Evolutionary conservation across 2,329 filamentous ascomycete genomes (phyloP), one percentile per base, ranked within the genome.

Genomic region (Stylonectria norvegica): DNA sequence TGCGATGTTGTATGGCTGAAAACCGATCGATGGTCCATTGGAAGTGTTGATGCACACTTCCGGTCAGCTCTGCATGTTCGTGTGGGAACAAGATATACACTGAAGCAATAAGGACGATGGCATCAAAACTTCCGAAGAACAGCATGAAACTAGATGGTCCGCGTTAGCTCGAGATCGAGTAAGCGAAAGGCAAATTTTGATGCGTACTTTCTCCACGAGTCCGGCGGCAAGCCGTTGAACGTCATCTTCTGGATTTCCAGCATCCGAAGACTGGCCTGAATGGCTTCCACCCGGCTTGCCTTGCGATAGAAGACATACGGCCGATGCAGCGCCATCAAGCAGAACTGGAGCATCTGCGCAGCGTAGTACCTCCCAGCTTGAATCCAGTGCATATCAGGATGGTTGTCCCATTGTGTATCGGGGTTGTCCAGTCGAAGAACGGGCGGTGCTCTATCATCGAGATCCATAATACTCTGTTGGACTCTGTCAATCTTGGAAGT

Each of bases 41-140:
- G 48, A 79, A 80, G 49, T 81, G 76, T 51, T 77, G 74, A 7
- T 75, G 57, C 1, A 73, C 70, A 17, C 63, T 63, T 4, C 67
- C 61, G 0, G 75, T 54, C 18, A 74, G 59, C 18, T 75, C 72
- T 3, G 61, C 55, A 40, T 79, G 72, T 50, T 81, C 77, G 16
- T 64, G 66, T 1, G 79, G 78, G 45, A 80, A 80, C 7, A 83
- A 56, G 22, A 83, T 81, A 54, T 76, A 81, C 20, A 82, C 74
- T 14, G 76, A 73, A 0, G 79, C 74, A 38, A 81, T 68, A 40
- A 83, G 66, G 12, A 83, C 76, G 15, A 81, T 73, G 11, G 79
- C 79, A 50, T 83, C 79, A 43, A 83, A 83, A 5, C 76, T 81
- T 37, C 76, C 77, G 37, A 80, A 81, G 56, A 82, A 81, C 4